A percentile compares a stretch with the other conserved stretches of the same genome.
Evolutionary conservation across 768 basidiomycete species (phyloP).

Genomic region (Mycena haematopus): DNA sequence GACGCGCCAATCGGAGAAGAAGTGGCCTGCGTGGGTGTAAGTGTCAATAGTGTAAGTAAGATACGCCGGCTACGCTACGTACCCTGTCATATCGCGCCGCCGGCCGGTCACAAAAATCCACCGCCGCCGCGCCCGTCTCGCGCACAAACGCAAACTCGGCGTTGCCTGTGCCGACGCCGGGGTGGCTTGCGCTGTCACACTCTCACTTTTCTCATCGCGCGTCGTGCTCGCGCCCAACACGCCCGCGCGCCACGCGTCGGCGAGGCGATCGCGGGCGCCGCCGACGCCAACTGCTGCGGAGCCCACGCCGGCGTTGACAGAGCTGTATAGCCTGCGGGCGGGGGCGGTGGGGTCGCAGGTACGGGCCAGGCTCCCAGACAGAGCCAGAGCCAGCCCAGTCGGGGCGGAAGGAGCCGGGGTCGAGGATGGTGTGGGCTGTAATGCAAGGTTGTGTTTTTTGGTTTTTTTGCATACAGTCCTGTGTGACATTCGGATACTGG

Average conservation of each 20-base stretch:
- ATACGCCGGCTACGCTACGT: too few species aligned
- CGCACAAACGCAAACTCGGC: constrained; percentile 70
- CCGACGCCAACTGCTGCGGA: constrained; percentile 46
- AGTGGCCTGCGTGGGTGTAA: constrained; percentile 74
- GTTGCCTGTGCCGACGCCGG: constrained; percentile 36
- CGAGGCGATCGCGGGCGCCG: constrained; percentile 10
- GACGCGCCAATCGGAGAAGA: constrained; percentile 96
- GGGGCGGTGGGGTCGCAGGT: constrained; percentile 82
- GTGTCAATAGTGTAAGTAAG: too few species aligned
- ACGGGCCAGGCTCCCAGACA: constrained; percentile 95
- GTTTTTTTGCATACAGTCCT: neutral
- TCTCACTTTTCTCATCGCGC: neutral
- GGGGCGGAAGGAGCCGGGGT: constrained; percentile 38
- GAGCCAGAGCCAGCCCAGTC: constrained; percentile 87
- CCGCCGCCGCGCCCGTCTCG: constrained; percentile 59
- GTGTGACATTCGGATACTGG: constrained; percentile 73
- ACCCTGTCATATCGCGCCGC: constrained; percentile 82
- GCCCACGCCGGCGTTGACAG: constrained; percentile 75
- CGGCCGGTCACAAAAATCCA: constrained; percentile 83
- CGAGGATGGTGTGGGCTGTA: constrained; percentile 41
- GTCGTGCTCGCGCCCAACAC: constrained; percentile 71
- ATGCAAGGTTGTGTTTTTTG: too few species aligned
- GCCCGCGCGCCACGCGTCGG: constrained; percentile 4
- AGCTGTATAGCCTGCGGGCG: constrained; percentile 84
- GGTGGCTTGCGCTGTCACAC: neutral